Percentiles rank a stretch among this genome's conserved stretches.
phyloP scores from a whole-genome alignment of 306 rosid genomes.

The Vicia villosa region DNA sequence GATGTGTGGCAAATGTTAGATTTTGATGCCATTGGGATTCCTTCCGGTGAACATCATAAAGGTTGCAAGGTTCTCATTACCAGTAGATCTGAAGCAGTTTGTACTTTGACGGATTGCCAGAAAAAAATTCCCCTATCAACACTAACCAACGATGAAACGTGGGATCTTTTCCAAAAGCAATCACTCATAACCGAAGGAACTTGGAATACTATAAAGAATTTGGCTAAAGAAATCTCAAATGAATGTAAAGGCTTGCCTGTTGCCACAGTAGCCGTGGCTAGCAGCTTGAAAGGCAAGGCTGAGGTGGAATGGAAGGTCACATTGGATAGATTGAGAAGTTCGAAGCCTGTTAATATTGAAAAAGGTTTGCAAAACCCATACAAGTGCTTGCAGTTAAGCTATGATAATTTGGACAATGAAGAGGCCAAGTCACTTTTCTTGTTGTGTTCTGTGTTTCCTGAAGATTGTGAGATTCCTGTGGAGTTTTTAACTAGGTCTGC shows the following conservation, averaged over 20 bases:
- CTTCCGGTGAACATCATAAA: conserved; percentile 13
- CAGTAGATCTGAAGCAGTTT: conserved; percentile 26
- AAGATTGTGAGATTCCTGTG: conserved; percentile 19
- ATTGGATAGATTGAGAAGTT: conserved; percentile 30
- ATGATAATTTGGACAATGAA: background rate
- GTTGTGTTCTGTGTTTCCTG: conserved; percentile 36
- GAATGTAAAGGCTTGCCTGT: conserved; percentile 30
- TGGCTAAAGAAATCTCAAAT: conserved; percentile 23
- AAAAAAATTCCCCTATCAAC: conserved; percentile 5
- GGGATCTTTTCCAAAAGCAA: conserved; percentile 29
- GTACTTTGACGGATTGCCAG: conserved; percentile 30
- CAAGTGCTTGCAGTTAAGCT: conserved; percentile 32
- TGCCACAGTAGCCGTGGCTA: conserved; percentile 19
- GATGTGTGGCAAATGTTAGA: conserved; percentile 31
- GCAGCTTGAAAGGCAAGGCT: conserved; percentile 24
- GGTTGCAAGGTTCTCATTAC: conserved; percentile 24
- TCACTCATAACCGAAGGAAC: background rate
- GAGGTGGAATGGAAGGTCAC: conserved; percentile 27
- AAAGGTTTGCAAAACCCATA: conserved; percentile 18
- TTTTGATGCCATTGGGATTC: conserved; percentile 18
- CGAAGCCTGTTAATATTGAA: conserved; percentile 17
- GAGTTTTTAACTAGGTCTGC: conserved; percentile 25
- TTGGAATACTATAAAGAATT: background rate
- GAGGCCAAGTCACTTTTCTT: conserved; percentile 18
- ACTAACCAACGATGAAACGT: conserved; percentile 18